Conservation (phyloP, 2,329 filamentous ascomycete species). For the Tolypocladium album region DNA sequence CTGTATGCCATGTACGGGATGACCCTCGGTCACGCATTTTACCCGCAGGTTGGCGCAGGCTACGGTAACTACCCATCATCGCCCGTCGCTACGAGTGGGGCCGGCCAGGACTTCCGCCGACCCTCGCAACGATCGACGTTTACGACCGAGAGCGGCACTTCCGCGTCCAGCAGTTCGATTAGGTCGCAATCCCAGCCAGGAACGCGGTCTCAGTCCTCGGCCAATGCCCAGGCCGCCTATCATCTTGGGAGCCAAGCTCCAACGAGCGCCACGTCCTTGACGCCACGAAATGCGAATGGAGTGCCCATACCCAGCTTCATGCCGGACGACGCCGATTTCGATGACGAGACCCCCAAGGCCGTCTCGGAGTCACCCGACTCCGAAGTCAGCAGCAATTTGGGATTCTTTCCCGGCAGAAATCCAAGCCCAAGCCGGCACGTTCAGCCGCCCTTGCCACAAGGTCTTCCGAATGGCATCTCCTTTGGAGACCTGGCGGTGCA, state of each 20-base stretch:
- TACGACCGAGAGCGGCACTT: slow-evolving; percentile 35
- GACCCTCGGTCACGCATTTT: slow-evolving; percentile 32
- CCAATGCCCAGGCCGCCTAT: slow-evolving; percentile 12
- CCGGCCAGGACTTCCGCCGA: slow-evolving; percentile 42
- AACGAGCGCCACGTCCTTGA: slow-evolving; percentile 22
- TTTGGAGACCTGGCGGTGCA: slow-evolving; percentile 34
- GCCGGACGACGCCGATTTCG: slow-evolving; percentile 40
- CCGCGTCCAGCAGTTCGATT: slow-evolving; percentile 41
- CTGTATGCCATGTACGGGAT: slow-evolving; percentile 40
- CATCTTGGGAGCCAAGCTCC: slow-evolving; percentile 20
- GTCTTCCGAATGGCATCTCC: slow-evolving; percentile 27
- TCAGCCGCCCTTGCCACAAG: slow-evolving; percentile 11
- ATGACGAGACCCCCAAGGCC: slow-evolving; percentile 33
- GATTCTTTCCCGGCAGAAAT: slow-evolving; percentile 15
- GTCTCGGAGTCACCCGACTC: slow-evolving; percentile 34
- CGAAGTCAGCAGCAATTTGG: slow-evolving; percentile 28
- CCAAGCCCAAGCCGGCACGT: slow-evolving; percentile 13
- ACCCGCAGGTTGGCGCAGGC: slow-evolving; percentile 29
- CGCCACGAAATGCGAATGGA: slow-evolving; percentile 34
- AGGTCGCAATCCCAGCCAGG: slow-evolving; percentile 59
- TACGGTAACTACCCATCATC: slow-evolving; percentile 47
- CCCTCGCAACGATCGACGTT: slow-evolving; percentile 43
- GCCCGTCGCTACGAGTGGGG: slow-evolving; percentile 33
- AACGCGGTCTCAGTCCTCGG: slow-evolving; percentile 30
- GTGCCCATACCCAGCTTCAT: slow-evolving; percentile 44